Evolutionary conservation across 768 basidiomycete genomes (phyloP), one percentile per base, ranked within the genome.

Genomic region (Antrodiella citrinella): DNA sequence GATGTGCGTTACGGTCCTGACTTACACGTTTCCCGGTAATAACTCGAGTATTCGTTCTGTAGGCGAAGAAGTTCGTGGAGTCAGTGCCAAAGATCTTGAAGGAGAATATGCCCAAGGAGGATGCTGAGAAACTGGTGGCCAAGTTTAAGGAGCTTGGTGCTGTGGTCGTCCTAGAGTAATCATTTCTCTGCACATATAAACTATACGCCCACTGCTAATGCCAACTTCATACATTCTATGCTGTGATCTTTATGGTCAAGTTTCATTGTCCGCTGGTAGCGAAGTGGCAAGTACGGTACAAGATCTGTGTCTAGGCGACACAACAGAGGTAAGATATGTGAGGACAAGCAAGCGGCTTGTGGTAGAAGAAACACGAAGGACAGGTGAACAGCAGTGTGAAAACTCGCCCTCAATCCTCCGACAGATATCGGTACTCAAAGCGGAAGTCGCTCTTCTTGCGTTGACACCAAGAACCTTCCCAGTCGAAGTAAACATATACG

Each of bases 51-150:
- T 51, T 5, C 21, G 35, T n/a, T n/a, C n/a, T 30, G 22, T 62
- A 99, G 96, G 96, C 96, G 21, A 99, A 99, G 80, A 99, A 96
- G 70, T 95, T 98, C 61, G 96, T 98, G 42, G 96, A 99, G 69
- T 91, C 91, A 15, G 68, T 90, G 57, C 96, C 96, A 20, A 86
- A 97, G 70, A 70, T 85, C 3, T 72, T 99, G 61, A 99, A 97
- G 71, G 96, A 98, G 71, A 90, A 90, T 66, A 63, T 96, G 51
- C 75, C 90, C 20, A 99, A 99, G 69, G 96, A 99, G 59, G 96
- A 99, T 35, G 94, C 95, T 2, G 96, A 98, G 68, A 97, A 97
- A 72, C 73, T 99, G 65, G 80, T 94, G 71, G 83, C 83, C 67
- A 81, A 82, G n/a, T 86, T 99, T 69, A 84, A 89, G 69, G 82